Evolutionary conservation across 129 eudicot species (phyloP), one percentile per base, ranked within the genome.

Genomic region (Centella asiatica): DNA sequence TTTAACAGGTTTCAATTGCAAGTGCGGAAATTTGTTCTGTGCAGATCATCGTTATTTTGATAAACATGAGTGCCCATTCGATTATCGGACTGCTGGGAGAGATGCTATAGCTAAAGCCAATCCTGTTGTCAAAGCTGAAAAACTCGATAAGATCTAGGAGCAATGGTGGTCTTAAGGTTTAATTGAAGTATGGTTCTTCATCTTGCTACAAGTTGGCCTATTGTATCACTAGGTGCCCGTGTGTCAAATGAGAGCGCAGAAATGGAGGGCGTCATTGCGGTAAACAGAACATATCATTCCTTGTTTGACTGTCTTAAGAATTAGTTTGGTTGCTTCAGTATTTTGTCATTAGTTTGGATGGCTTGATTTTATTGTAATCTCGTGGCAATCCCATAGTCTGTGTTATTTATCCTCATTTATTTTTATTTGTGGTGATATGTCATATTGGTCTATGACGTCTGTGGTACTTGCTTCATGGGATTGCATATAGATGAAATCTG

Each of bases 51-150:
- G 94, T 17, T 85, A 85, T 68, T 75, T 88, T 20, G 94, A 85
- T 37, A 85, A 85, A 57, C 94, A 84, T 45, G 82, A 75, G 36
- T 84, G 93, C 60, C 84, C 75, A 3, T 84, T 80, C 60, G 93
- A 84, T 66, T 85, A 85, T 69, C 78, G 67, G 62, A 40, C 68
- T 56, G 88, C 94, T 18, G 94, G 71, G 1, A 80, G 68, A 19
- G 85, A 78, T 49, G 88, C 94, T 6, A 85, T 85, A 17, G 88
- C 88, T 1, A 81, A 85, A 52, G 87, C 88, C 14, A 85, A 85
- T 63, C 94, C 94, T 19, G 76, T 85, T 48, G 82, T 85, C 49
- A 81, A 81, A 73, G 88, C 94, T 8, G 82, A 81, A 55, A 85
- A 85, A 80, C 80, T 85, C 13, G 88, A 81, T 33, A 85, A 85